phyloP scores from a whole-genome alignment of 2,329 filamentous ascomycete species.

The Cladosporium sp. region DNA sequence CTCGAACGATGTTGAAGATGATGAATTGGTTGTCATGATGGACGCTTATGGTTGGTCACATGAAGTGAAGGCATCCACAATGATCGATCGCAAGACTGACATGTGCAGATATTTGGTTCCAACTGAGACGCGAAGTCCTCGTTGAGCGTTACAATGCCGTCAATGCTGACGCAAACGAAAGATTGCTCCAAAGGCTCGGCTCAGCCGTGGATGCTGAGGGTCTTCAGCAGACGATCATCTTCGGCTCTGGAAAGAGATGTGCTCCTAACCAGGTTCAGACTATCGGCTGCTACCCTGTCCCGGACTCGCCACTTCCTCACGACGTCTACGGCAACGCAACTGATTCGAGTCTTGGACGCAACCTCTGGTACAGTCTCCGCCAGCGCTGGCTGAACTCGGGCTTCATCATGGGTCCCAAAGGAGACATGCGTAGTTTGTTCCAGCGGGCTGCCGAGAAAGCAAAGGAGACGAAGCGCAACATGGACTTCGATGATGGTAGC shows the following conservation, averaged over 20 bases:
- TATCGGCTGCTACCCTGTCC: slow-evolving; percentile 49
- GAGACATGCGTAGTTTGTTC: slow-evolving; percentile 23
- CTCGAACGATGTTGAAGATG: slow-evolving; percentile 11
- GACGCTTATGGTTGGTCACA: slow-evolving; percentile 22
- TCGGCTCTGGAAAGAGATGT: slow-evolving; percentile 53
- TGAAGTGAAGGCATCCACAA: neutral
- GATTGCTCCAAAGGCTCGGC: slow-evolving; percentile 38
- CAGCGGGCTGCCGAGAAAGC: slow-evolving; percentile 21
- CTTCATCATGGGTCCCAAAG: slow-evolving; percentile 23
- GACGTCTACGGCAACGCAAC: slow-evolving; percentile 40
- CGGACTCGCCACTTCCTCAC: slow-evolving; percentile 47
- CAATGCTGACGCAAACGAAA: slow-evolving; percentile 35
- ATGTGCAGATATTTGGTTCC: slow-evolving; percentile 25
- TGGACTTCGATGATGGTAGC: slow-evolving; percentile 24
- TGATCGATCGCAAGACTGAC: slow-evolving; percentile 1
- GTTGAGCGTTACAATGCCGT: slow-evolving; percentile 22
- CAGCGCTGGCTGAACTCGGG: slow-evolving; percentile 25
- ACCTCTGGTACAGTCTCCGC: slow-evolving; percentile 14
- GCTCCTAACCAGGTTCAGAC: slow-evolving; percentile 40
- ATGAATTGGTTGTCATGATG: slow-evolving; percentile 26
- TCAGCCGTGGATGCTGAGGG: slow-evolving; percentile 22
- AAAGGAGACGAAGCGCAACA: slow-evolving; percentile 16
- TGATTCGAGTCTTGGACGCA: slow-evolving; percentile 15
- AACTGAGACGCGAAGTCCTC: slow-evolving; percentile 21
- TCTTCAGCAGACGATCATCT: slow-evolving; percentile 52